These are phyloP conservation scores for Venturia carpophila DNA, from an alignment of 2,329 filamentous ascomycete genomes.

Conservation along the genomic window DNA sequence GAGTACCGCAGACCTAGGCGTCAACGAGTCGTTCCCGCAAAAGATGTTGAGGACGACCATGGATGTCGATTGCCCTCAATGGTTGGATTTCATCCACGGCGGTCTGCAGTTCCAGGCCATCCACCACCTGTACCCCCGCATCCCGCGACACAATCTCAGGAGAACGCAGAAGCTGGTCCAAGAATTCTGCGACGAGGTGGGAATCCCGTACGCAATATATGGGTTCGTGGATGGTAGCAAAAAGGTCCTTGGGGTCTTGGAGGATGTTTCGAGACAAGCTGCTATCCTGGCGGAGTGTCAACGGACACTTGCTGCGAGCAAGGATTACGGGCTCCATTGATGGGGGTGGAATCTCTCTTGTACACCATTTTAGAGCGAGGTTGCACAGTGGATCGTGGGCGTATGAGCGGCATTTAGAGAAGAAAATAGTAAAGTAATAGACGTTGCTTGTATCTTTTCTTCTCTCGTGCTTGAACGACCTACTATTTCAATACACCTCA, in stretches of 20 bases:
- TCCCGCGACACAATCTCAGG: constrained; percentile 61
- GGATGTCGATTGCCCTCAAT: constrained; percentile 64
- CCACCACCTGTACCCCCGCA: constrained; percentile 61
- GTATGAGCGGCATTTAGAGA: neutral
- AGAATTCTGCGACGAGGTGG: constrained; percentile 57
- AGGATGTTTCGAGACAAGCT: constrained; percentile 55
- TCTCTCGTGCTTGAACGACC: no score
- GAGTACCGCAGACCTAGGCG: constrained; percentile 57
- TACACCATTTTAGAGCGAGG: neutral
- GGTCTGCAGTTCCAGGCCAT: constrained; percentile 66
- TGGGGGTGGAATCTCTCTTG: neutral
- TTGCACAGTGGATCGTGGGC: neutral
- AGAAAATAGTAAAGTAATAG: neutral
- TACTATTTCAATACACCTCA: no score
- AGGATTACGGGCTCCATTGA: constrained; percentile 14
- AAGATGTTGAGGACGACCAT: constrained; percentile 64
- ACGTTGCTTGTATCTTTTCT: neutral
- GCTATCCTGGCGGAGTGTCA: constrained; percentile 51
- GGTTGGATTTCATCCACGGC: constrained; percentile 66
- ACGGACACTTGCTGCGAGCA: constrained; percentile 29
- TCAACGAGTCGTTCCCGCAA: constrained; percentile 59
- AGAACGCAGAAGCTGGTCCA: constrained; percentile 51
- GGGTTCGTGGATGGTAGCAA: constrained; percentile 57
- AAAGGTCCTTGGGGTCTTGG: constrained; percentile 46
- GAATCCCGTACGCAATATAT: constrained; percentile 54